Conservation (phyloP, 495 filamentous ascomycete species). For the Podospora australis region DNA sequence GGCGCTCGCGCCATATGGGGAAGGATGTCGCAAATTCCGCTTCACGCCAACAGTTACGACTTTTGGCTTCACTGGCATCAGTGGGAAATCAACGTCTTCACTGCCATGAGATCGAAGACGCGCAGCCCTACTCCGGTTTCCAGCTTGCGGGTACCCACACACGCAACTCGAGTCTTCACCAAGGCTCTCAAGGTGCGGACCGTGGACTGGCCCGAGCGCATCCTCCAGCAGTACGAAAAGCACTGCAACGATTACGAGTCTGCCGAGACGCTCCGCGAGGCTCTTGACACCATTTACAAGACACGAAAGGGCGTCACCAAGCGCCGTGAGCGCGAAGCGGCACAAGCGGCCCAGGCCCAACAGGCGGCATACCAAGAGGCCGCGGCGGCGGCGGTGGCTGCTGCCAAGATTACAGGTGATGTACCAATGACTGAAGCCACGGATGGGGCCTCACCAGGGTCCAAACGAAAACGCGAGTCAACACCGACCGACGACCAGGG, state of each 20-base stretch:
- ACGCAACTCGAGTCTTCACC: slow-evolving; percentile 66
- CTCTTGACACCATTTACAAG: slow-evolving; percentile 62
- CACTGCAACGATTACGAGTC: slow-evolving; percentile 86
- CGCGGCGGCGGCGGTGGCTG: slow-evolving; percentile 16
- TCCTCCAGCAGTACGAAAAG: slow-evolving; percentile 72
- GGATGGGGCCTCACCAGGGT: slow-evolving; percentile 21
- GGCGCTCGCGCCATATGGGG: slow-evolving; percentile 67
- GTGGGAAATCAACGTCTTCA: slow-evolving; percentile 71
- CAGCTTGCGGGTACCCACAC: slow-evolving; percentile 43
- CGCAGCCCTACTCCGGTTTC: slow-evolving; percentile 40
- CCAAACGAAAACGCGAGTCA: slow-evolving; percentile 67
- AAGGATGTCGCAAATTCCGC: slow-evolving; percentile 49
- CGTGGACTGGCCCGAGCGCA: slow-evolving; percentile 88
- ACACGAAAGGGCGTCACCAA: slow-evolving; percentile 55
- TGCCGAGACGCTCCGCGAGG: slow-evolving; percentile 61
- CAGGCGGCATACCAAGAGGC: slow-evolving; percentile 15
- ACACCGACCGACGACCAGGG: slow-evolving; percentile 38
- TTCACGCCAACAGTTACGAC: slow-evolving; percentile 70
- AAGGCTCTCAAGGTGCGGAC: slow-evolving; percentile 61
- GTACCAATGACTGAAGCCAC: slow-evolving; percentile 23
- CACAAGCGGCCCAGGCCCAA: slow-evolving; percentile 15
- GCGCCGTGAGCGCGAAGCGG: slow-evolving; percentile 60
- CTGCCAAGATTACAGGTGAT: slow-evolving; percentile 8
- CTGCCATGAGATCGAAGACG: slow-evolving; percentile 32
- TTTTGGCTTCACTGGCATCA: slow-evolving; percentile 89